Conservation (phyloP, 306 rosid genomes). For the Sicyos baderoa region DNA sequence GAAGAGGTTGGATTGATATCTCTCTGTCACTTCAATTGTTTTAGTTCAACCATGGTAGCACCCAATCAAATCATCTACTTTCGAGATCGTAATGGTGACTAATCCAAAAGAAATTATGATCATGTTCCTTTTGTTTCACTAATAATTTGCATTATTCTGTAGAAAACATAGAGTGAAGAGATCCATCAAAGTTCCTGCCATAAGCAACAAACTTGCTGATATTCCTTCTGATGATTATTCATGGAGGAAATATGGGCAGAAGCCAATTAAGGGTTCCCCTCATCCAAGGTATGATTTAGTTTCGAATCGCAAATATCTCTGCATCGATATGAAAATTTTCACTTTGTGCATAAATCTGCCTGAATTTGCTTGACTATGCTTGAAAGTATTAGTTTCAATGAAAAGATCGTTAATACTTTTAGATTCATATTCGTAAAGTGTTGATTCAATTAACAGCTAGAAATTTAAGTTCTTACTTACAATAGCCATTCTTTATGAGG, state of each 20-base stretch:
- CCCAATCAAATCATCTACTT: neutral
- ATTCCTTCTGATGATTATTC: conserved; percentile 98
- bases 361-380: conserved; percentile 7
- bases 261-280: conserved; percentile 99
- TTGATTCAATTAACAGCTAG: neutral
- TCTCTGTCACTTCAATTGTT: neutral
- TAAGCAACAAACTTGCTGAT: conserved; percentile 95
- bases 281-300: conserved; percentile 69
- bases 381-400: neutral
- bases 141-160: conserved; percentile 19
- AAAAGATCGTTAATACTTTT: neutral
- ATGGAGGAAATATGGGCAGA: conserved; percentile 99
- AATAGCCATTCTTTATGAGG: neutral
- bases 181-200: conserved; percentile 93
- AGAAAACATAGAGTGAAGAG: conserved; percentile 94
- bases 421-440: neutral
- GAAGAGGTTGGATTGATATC: conserved; percentile 56
- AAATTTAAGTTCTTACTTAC: neutral
- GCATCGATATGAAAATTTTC: neutral
- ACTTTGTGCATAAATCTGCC: neutral
- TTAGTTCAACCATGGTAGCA: neutral
- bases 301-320: neutral
- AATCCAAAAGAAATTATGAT: neutral
- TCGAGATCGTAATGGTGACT: neutral
- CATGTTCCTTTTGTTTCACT: neutral